Percentiles rank a stretch among this genome's conserved stretches.
phyloP scores from a whole-genome alignment of 257 asterid genomes.

The Ligustrum vulgare region DNA sequence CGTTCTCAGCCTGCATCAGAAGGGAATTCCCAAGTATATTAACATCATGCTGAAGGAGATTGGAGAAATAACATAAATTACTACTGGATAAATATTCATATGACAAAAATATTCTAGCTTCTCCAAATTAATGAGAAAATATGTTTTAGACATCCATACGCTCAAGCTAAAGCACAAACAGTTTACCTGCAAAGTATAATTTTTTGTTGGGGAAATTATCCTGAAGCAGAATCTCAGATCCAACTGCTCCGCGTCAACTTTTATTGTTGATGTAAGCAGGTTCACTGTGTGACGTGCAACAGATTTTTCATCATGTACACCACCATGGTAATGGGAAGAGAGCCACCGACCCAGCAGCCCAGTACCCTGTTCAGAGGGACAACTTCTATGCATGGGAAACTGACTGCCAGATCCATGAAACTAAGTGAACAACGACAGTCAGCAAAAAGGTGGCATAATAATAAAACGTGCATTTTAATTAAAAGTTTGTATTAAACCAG shows the following conservation, averaged over 20 bases:
- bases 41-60: slow-evolving; percentile 14
- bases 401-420: slow-evolving; percentile 60
- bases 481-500: slow-evolving; percentile 21
- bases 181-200: slow-evolving; percentile 78
- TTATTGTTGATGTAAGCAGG: slow-evolving; percentile 79
- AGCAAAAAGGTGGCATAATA: slow-evolving; percentile 23
- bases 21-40: slow-evolving; percentile 17
- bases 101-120: slow-evolving; percentile 4
- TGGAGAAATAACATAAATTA: not conserved
- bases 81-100: not conserved
- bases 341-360: slow-evolving; percentile 88
- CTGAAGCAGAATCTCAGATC: slow-evolving; percentile 90
- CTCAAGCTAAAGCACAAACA: slow-evolving; percentile 13
- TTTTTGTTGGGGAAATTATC: slow-evolving; percentile 78
- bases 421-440: slow-evolving; percentile 35
- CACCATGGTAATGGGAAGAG: slow-evolving; percentile 89
- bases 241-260: slow-evolving; percentile 71
- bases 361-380: slow-evolving; percentile 65
- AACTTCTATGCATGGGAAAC: slow-evolving; percentile 39
- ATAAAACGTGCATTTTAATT: slow-evolving; percentile 15
- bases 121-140: slow-evolving; percentile 13
- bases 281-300: slow-evolving; percentile 79
- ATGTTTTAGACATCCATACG: not conserved
- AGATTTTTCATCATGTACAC: slow-evolving; percentile 70
- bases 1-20: slow-evolving; percentile 72